These are phyloP conservation scores for Triticum turgidum DNA, from an alignment of 176 grass and related monocot genomes.

Conservation along the genomic window DNA sequence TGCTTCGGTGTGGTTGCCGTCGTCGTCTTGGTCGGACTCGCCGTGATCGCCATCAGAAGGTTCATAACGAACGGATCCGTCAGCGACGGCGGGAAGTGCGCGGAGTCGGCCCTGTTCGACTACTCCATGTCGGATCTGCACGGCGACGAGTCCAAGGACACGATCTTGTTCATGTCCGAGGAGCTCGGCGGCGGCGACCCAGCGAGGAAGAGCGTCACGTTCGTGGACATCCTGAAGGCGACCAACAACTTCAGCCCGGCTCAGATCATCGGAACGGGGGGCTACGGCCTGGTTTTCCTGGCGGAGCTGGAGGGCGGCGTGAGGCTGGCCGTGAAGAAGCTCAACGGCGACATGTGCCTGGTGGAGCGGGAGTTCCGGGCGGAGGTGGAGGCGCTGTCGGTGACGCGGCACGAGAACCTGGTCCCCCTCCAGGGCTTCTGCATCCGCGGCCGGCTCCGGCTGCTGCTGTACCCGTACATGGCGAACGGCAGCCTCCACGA, in stretches of 20 bases:
- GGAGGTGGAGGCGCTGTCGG: conserved; percentile 49
- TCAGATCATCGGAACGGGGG: conserved; percentile 44
- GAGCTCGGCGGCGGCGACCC: neutral
- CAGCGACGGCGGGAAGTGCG: neutral
- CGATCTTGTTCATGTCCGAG: conserved; percentile 36
- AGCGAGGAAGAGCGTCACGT: conserved; percentile 17
- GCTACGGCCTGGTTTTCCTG: conserved; percentile 50
- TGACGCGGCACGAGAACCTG: conserved; percentile 47
- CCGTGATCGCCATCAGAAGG: conserved; percentile 21
- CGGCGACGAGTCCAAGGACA: conserved; percentile 19
- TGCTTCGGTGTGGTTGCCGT: conserved; percentile 21
- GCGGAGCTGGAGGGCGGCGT: conserved; percentile 41
- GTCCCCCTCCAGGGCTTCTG: conserved; percentile 63
- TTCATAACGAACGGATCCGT: neutral
- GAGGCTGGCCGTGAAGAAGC: conserved; percentile 54
- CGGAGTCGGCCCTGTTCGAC: conserved; percentile 25
- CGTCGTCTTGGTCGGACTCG: conserved; percentile 17
- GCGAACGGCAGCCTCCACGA: conserved; percentile 55
- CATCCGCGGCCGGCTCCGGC: conserved; percentile 32
- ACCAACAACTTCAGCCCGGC: conserved; percentile 44
- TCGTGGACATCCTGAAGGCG: conserved; percentile 47
- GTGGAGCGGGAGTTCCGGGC: conserved; percentile 55
- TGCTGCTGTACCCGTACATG: conserved; percentile 69
- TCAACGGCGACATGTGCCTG: conserved; percentile 56
- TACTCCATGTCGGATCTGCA: conserved; percentile 29